These are phyloP conservation scores for Sporothrix mexicana DNA, from an alignment of 2,329 filamentous ascomycete species.

Conservation along the genomic window DNA sequence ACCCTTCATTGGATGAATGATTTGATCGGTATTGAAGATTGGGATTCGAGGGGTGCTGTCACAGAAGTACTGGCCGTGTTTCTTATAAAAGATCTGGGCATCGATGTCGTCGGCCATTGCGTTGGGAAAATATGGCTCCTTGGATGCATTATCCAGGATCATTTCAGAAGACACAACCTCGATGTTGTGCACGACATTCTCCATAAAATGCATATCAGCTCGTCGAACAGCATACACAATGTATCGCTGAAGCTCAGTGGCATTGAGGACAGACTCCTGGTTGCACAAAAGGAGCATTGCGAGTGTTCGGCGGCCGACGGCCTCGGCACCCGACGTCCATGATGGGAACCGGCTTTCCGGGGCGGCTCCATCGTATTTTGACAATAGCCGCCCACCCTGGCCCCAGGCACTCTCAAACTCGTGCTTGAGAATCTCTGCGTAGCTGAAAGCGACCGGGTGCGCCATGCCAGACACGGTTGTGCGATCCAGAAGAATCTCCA, in stretches of 20 bases:
- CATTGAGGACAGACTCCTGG: background rate
- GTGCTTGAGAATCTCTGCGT: background rate
- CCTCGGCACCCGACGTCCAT: background rate
- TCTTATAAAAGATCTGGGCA: background rate
- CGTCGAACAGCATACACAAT: constrained; percentile 7
- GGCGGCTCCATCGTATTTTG: constrained; percentile 23
- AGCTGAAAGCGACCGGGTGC: background rate
- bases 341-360: constrained; percentile 2
- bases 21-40: background rate
- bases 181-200: background rate
- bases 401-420: background rate
- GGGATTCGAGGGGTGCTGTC: background rate
- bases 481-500: constrained; percentile 24
- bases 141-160: background rate
- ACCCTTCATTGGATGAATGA: background rate
- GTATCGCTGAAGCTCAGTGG: background rate
- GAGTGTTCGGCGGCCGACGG: constrained; percentile 8
- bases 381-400: constrained; percentile 21
- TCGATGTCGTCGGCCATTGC: background rate
- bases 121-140: background rate
- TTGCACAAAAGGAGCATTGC: constrained; percentile 3
- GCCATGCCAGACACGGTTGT: constrained; percentile 5
- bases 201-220: background rate
- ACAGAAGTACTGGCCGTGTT: background rate
- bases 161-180: background rate